Evolutionary conservation across 495 filamentous ascomycete species (phyloP).

Genomic region (Podospora bellae-mahoneyi): DNA sequence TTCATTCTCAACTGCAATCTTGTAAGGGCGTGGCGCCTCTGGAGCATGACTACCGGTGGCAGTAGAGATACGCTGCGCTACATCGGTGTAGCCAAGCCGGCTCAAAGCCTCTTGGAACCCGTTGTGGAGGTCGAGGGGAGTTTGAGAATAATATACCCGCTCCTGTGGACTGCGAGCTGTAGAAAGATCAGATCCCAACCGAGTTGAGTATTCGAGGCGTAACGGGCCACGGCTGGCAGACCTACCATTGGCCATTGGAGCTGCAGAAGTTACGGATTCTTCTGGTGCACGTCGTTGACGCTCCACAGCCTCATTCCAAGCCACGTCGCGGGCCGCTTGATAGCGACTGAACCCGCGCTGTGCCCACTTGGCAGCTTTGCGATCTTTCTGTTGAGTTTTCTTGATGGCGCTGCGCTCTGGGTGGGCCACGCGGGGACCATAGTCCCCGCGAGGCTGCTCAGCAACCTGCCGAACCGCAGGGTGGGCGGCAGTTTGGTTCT

Average conservation of each 20-base stretch:
- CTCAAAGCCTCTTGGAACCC: background rate
- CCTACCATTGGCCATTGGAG: constrained; percentile 7
- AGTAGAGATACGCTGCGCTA: constrained; percentile 1
- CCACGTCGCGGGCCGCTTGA: constrained; percentile 36
- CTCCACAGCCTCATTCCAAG: constrained; percentile 33
- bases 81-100: constrained; percentile 1
- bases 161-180: constrained; percentile 5
- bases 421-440: background rate
- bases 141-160: constrained; percentile 2
- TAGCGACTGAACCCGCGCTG: constrained; percentile 41
- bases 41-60: constrained; percentile 9
- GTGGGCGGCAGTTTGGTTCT: background rate
- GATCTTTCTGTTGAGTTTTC: constrained; percentile 24
- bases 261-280: constrained; percentile 9
- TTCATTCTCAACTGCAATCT: background rate
- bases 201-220: constrained; percentile 7
- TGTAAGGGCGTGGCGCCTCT: constrained; percentile 4
- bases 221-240: constrained; percentile 10
- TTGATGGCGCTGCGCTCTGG: constrained; percentile 18
- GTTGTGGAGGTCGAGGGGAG: background rate
- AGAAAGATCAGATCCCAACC: background rate
- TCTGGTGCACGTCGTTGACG: constrained; percentile 24
- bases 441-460: background rate
- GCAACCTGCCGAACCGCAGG: background rate
- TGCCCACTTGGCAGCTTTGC: constrained; percentile 25